Evolutionary conservation across 345 rosid genomes (phyloP).

Genomic region (Populus alba): DNA sequence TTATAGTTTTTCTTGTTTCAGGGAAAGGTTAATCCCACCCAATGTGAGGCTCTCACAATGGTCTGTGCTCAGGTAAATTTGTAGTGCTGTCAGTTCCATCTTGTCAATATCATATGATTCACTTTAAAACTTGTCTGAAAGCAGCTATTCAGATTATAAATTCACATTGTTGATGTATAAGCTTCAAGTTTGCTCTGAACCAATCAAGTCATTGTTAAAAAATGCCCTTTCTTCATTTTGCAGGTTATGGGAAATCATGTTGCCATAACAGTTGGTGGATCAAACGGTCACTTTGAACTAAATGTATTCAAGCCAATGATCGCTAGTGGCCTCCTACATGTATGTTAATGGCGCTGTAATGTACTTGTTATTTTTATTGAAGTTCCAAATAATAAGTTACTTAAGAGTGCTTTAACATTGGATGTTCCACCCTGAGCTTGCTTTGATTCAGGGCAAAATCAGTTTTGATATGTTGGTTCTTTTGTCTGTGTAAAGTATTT

Average conservation of each 20-base stretch:
- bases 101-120: slow-evolving; percentile 13
- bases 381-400: not conserved
- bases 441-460: not conserved
- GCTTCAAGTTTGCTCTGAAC: not conserved
- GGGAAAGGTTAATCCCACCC: slow-evolving; percentile 99
- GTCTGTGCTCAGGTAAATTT: slow-evolving; percentile 88
- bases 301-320: slow-evolving; percentile 98
- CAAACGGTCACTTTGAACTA: slow-evolving; percentile 93
- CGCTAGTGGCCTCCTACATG: slow-evolving; percentile 83
- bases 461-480: not conserved
- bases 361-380: not conserved
- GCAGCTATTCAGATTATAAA: not conserved
- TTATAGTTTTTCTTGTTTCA: slow-evolving; percentile 36
- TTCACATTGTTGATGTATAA: not conserved
- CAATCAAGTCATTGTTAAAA: not conserved
- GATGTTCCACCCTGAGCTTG: not conserved
- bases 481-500: not conserved
- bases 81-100: slow-evolving; percentile 8
- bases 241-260: slow-evolving; percentile 97
- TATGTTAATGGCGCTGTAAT: slow-evolving; percentile 22
- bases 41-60: slow-evolving; percentile 97
- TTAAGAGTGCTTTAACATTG: not conserved
- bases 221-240: slow-evolving; percentile 14
- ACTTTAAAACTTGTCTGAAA: not conserved
- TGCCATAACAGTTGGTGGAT: slow-evolving; percentile 84